A percentile compares a stretch with the other conserved stretches of the same genome.
These are phyloP conservation scores for Ehretia macrophylla DNA, from an alignment of 257 asterid species.

Conservation along the genomic window DNA sequence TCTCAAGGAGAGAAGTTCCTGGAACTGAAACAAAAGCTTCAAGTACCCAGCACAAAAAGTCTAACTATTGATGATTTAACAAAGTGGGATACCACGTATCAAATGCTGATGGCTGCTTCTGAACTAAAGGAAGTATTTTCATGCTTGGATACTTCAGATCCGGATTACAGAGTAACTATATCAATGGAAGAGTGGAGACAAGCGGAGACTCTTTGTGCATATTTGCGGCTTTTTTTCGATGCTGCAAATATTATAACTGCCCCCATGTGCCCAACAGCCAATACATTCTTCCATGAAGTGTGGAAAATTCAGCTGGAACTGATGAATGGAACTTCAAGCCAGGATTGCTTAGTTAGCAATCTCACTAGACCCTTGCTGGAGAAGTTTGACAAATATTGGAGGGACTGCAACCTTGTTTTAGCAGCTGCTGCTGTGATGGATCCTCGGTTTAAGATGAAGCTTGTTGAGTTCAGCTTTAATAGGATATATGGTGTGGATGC, in stretches of 20 bases:
- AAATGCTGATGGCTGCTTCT: constrained; percentile 11
- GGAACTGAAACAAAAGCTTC: constrained; percentile 7
- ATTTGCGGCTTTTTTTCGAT: constrained; percentile 4
- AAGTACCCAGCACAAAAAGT: constrained; percentile 10
- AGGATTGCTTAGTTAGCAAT: constrained; percentile 31
- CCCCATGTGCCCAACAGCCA: constrained; percentile 47
- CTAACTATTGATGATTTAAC: constrained; percentile 5
- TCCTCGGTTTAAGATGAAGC: constrained; percentile 66
- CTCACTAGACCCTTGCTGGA: constrained; percentile 44
- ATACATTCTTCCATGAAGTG: constrained; percentile 51
- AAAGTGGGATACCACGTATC: constrained; percentile 12
- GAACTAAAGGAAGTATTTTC: constrained; percentile 11
- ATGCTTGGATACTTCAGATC: constrained; percentile 8
- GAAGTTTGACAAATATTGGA: constrained; percentile 48
- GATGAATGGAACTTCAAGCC: constrained; percentile 38
- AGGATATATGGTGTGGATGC: constrained; percentile 50
- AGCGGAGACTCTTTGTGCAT: constrained; percentile 6
- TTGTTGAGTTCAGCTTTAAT: constrained; percentile 43
- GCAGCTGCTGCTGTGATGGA: constrained; percentile 74
- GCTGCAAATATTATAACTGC: constrained; percentile 22
- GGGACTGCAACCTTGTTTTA: constrained; percentile 47
- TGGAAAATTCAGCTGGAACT: constrained; percentile 53
- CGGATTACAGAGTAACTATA: background rate
- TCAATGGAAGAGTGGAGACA: constrained; percentile 12
- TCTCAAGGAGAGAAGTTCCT: background rate